Conservation (phyloP, 2,329 filamentous ascomycete species). For the Trichoderma citrinoviride region DNA sequence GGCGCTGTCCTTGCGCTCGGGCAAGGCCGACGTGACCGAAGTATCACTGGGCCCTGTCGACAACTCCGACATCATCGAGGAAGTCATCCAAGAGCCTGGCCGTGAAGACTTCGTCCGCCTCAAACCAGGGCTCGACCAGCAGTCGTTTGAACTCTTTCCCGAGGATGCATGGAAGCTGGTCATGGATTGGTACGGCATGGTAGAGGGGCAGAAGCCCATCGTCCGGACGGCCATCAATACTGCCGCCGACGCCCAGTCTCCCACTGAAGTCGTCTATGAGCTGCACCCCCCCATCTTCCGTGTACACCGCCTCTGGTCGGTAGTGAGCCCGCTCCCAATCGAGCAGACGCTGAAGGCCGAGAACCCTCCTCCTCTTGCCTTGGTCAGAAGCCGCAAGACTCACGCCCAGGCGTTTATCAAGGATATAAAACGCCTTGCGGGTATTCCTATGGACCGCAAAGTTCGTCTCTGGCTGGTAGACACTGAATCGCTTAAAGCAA, state of each 20-base stretch:
- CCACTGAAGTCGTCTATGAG: constrained; percentile 74
- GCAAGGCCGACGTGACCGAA: constrained; percentile 59
- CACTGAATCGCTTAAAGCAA: constrained; percentile 40
- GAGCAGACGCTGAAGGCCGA: constrained; percentile 60
- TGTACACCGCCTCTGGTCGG: constrained; percentile 72
- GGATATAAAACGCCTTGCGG: constrained; percentile 65
- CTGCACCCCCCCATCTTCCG: constrained; percentile 81
- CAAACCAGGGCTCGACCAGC: constrained; percentile 63
- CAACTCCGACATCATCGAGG: constrained; percentile 76
- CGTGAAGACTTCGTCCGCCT: constrained; percentile 67
- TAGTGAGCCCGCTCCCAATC: constrained; percentile 54
- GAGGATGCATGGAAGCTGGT: constrained; percentile 79
- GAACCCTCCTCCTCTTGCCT: constrained; percentile 58
- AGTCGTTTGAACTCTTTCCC: constrained; percentile 75
- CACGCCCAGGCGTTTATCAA: constrained; percentile 73
- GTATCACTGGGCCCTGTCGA: constrained; percentile 74
- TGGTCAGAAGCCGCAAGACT: constrained; percentile 69
- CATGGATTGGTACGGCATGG: constrained; percentile 76
- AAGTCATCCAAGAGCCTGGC: constrained; percentile 51
- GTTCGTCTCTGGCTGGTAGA: constrained; percentile 72
- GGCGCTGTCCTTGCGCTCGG: constrained; percentile 64
- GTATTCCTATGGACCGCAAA: constrained; percentile 67
- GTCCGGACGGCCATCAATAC: constrained; percentile 76
- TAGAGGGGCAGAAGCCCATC: constrained; percentile 67
- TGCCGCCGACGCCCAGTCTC: constrained; percentile 51